Base-by-base conservation (phyloP, 352 stramenopile genomes). In the Globisporangium echinulatum region DNA sequence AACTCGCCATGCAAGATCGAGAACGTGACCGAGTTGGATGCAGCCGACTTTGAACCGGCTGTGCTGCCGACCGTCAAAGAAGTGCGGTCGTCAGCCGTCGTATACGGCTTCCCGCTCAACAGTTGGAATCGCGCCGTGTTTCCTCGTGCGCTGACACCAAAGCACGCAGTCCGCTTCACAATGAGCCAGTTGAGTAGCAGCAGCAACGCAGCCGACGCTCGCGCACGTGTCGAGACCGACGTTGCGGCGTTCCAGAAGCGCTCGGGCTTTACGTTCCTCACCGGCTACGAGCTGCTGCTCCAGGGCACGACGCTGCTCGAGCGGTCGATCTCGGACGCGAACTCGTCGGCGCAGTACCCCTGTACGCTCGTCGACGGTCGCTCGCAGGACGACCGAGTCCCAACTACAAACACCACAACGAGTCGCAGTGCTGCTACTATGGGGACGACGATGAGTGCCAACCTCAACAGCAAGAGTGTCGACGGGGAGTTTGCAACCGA, bases 251-350 rank as follows among this genome's bases (percentile, higher is more conserved):
- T 62, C 33, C 46, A 62, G 15, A 8, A 33, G 25, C 37, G 6
- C n/a, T 42, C 48, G 4, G 39, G 42, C 36, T 56, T 62, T 42
- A 7, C 14, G 5, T 62, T 56, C 39, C 8, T 56, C 1, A 62
- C 48, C 2, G 56, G 47, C 37, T 62, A 62, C 33, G 56, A 62
- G 56, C 36, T 62, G 33, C 36, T 62, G 4, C 33, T 62, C 25
- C 56, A 62, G 40, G 56, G 56, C 39, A 62, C 56, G 11, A 62
- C 49, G 37, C 49, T 59, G 5, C 38, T 54, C 36, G 54, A 59
- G 43, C 42, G 54, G 14, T 50, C 54, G 4, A 43, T 59, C 46
- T 59, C 54, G 40, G 54, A 59, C 44, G 36, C 42, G 33, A 59
- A 59, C 54, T 43, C 46, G 42, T 43, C 54, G 36, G 17, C 54